Base-by-base conservation (phyloP, 495 filamentous ascomycete genomes). In the Umbilicaria muhlenbergii region DNA sequence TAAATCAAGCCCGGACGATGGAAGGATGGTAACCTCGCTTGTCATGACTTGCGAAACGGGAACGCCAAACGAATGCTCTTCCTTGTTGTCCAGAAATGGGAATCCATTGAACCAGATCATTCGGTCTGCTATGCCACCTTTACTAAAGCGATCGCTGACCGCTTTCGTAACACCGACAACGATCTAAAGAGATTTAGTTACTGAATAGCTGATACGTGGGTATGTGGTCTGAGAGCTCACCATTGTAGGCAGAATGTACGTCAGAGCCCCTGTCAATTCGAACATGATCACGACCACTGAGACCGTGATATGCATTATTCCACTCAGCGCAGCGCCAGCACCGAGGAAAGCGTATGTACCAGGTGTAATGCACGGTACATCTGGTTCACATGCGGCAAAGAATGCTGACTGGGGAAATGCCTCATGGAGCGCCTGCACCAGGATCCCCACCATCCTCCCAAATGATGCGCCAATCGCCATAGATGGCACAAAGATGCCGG, bases 21-120 rank as follows among this genome's bases (percentile, higher is more conserved):
- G 85, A 11, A 98, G 70, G 0, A 79, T 73, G 5, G 75, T 68
- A 11, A 94, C 69, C 46, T 86, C 77, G 13, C 71, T 72, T 1
- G 83, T 94, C 91, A 95, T 96, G 46, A 83, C 85, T 47, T 83
- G 77, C 3, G 86, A 93, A 24, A 96, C 89, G 0, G 91, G 85
- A 3, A 96, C 91, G 32, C 89, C 89, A 60, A 96, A 95, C 39
- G 86, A 86, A 59, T 96, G 91, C 41, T 96, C 92, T 63, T 96
- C 92, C 58, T 98, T 98, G 61, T 86, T 94, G 62, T 98, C 91
- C 3, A 98, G 72, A 67, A 93, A 96, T 0, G 91, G 91, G 55
- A 96, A 95, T 14, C 91, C 91, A 55, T 84, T 98, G 68, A 95
- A 94, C 88, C 87, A 96, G 48, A 98, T 98, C 85, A 94, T 93